Base-by-base conservation (phyloP, 345 rosid species). In the Cardamine chenopodiifolia region DNA sequence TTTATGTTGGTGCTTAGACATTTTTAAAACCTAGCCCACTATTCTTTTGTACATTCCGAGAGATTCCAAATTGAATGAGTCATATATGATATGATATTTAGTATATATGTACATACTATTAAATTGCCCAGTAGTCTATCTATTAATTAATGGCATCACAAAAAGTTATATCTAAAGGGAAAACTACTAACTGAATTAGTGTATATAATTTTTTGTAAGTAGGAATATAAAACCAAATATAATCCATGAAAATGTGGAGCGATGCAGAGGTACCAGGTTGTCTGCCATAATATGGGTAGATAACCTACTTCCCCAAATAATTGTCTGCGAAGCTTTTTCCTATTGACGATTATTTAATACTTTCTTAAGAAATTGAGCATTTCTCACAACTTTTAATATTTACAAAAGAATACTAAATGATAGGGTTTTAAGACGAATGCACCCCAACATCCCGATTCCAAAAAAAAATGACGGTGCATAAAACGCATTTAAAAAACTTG, bases 231-330 rank as follows among this genome's bases (percentile, higher is more conserved):
- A 68, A 34, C 26, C 15, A 44, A 19, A 28, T 62, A 44, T 35
- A 53, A 45, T 57, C 12, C 45, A 61, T 25, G 50, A 32, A 40
- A 31, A 76, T 39, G 70, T 40, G 58, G 74, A 62, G 48, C 12
- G 70, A 50, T 45, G 64, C 70, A 62, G 62, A 69, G 65, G 79
- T 76, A 76, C 79, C 79, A 76, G 70, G 79, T 76, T 76, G 75
- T 76, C 79, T 69, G 79, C 79, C 75, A 76, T 69, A 70, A 62
- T 62, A 23, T 40, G 63, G 62, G 68, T 67, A 29, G 56, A 68
- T 35, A 37, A 42, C 55, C 10, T 55, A 37, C 67, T 22, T 40
- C 31, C 29, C 62, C 50, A 69, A 62, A 69, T 69, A 62, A 45
- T 44, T 52, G 53, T 62, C 25, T 42, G 26, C 44, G n/a, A 61